phyloP scores from a whole-genome alignment of 768 basidiomycete genomes.

The Lanmaoa rubissima region DNA sequence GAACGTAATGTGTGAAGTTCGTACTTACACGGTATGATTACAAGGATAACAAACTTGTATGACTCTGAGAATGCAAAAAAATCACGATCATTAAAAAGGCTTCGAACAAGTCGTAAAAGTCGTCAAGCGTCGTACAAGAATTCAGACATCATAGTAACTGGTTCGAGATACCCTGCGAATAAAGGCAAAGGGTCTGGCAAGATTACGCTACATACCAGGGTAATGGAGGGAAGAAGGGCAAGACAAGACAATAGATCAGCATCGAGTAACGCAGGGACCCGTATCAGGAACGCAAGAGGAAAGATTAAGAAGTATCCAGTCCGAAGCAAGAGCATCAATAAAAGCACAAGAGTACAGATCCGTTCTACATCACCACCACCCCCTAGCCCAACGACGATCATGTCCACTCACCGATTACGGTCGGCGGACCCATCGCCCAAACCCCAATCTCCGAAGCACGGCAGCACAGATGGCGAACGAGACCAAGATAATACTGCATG shows the following conservation, averaged over 20 bases:
- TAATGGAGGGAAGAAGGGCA: not conserved
- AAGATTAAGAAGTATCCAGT: not conserved
- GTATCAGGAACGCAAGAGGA: not conserved
- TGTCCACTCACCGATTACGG: slow-evolving; percentile 17
- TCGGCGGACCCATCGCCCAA: slow-evolving; percentile 24
- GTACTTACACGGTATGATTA: not conserved
- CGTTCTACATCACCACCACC: not conserved
- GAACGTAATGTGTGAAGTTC: not conserved
- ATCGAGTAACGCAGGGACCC: not conserved
- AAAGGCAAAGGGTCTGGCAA: not conserved
- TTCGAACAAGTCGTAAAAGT: slow-evolving; percentile 3
- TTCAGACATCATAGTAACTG: not conserved
- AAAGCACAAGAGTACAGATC: not conserved
- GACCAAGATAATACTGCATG: slow-evolving; percentile 25
- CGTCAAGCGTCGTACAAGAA: not conserved
- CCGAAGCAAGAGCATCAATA: not conserved
- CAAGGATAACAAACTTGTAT: too few relatives aligned
- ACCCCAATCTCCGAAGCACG: slow-evolving; percentile 25
- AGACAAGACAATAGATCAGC: not conserved
- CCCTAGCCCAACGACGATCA: not conserved
- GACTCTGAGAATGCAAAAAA: not conserved
- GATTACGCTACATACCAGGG: not conserved
- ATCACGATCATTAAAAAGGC: not conserved
- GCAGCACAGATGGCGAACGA: slow-evolving; percentile 30
- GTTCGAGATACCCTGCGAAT: not conserved